Evolutionary conservation across 164 flowering plant species (phyloP).

Genomic region (Dillenia suffruticosa): DNA sequence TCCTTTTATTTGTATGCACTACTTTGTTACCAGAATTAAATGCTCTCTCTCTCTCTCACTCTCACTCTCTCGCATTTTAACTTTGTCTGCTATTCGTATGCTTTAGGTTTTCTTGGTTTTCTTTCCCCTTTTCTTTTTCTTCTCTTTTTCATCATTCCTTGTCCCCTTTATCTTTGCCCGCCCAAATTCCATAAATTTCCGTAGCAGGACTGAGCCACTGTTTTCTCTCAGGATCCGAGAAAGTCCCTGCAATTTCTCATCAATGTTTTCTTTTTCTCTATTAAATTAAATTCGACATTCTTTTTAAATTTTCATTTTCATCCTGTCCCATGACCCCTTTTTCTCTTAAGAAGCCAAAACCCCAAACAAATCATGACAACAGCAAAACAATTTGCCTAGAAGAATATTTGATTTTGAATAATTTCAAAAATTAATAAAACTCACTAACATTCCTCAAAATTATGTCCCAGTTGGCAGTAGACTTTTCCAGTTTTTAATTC

Average conservation of each 20-base stretch:
- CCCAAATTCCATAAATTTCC: constrained; percentile 1
- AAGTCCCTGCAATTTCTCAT: constrained; percentile 33
- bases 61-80: constrained; percentile 1
- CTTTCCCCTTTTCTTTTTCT: constrained; percentile 21
- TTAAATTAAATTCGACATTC: not conserved
- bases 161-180: constrained; percentile 30
- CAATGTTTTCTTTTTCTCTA: no score
- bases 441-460: no score
- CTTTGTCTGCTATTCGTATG: constrained; percentile 18
- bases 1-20: no score
- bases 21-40: no score
- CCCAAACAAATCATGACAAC: no score
- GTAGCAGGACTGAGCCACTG: not conserved
- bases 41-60: not conserved
- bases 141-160: constrained; percentile 44
- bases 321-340: not conserved
- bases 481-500: no score
- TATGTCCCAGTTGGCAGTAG: no score
- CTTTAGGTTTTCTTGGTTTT: constrained; percentile 24
- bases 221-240: constrained; percentile 48
- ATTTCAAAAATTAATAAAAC: no score
- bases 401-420: no score
- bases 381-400: no score
- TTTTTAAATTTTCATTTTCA: not conserved
- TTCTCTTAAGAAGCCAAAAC: no score